Evolutionary conservation across 805 yeast species (phyloP), one percentile per base, ranked within the genome.

Genomic region (Candida caryicola): DNA sequence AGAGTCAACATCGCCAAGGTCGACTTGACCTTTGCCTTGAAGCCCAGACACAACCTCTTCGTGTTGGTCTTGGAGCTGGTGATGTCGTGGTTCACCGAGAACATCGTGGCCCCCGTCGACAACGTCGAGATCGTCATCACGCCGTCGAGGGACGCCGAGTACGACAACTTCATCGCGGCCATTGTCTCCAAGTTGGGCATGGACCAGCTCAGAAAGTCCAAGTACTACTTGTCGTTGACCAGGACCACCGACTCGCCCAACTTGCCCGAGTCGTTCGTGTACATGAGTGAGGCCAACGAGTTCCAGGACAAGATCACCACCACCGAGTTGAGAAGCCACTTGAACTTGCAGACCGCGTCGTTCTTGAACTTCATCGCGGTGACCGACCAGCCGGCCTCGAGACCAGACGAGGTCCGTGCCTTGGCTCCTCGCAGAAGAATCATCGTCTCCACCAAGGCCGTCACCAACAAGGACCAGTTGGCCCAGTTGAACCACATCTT

Each of bases 261-360:
- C 48, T 69, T 91, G 51, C 95, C 96, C 25, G 51, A 65, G 31
- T 79, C 84, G 46, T 85, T 74, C 55, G 95, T 87, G 18, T 87
- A 78, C 66, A 90, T 93, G 98, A 72, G 85, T 51, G 99, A 93
- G 71, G 79, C 79, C 40, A 73, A 81, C 44, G 98, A 91, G 59
- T 72, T 86, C 66, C 88, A 82, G 48, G 87, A 79, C 4, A 66
- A 77, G 41, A 65, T 85, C 36, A 71, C 74, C 48, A 73, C 79
- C 36, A 65, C 68, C 18, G 76, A 74, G 44, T 60, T 69, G 37
- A 51, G 51, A 28, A 43, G 43, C 9, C 49, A 60, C n/a, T 57
- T 66, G 44, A 71, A 73, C 33, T 57, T 82, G 37, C 62, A 66
- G 19, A 68, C 69, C 23, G 64, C 77, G 21, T 54, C 67, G 4